Base-by-base conservation (phyloP, 805 yeast genomes). In the Tetrapisispora taiwanensis region DNA sequence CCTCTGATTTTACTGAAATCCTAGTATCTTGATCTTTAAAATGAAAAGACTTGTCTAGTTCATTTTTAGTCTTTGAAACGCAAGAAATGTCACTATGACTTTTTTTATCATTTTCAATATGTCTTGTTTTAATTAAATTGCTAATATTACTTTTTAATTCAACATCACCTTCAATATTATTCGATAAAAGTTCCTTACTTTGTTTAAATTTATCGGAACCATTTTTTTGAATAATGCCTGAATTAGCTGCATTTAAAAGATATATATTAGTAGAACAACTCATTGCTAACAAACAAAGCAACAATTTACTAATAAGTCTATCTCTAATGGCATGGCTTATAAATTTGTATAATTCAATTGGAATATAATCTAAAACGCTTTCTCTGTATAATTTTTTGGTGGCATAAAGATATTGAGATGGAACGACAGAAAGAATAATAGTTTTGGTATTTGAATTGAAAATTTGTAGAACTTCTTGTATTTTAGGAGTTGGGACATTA, bases 231-330 rank as follows among this genome's bases (percentile, higher is more conserved):
- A 22, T 12, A 4, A 13, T 28, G 14, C 15, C 7, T 2, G 20
- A 20, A n/a, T 84, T 75, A 14, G 95, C 83, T 45, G 85, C 92
- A 56, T 87, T 86, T 62, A 90, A 74, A 52, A 92, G 72, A 63
- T 89, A 90, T 39, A 84, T 78, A 61, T 92, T 92, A 50, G 84
- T 78, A 4, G 83, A 79, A 44, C 86, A 74, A 51, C 95, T 83
- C 49, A 85, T 67, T 20, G 83, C 79, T 47, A 89, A 78, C 12
- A 78, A 78, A 48, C 84, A 71, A 35, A 89, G 74, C 43, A 88
- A 71, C 50, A 80, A 75, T 61, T 89, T 89, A 48, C 92, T 80
- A 52, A 88, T 74, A 47, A 86, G 68, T 42, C 80, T 82, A 62
- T 89, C 96, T 53, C 82, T 76, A 44, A 89, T 81, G 17, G 89